A percentile compares a stretch with the other conserved stretches of the same genome.
phyloP scores from a whole-genome alignment of 2,329 filamentous ascomycete genomes.

The Aureobasidium sp. region DNA sequence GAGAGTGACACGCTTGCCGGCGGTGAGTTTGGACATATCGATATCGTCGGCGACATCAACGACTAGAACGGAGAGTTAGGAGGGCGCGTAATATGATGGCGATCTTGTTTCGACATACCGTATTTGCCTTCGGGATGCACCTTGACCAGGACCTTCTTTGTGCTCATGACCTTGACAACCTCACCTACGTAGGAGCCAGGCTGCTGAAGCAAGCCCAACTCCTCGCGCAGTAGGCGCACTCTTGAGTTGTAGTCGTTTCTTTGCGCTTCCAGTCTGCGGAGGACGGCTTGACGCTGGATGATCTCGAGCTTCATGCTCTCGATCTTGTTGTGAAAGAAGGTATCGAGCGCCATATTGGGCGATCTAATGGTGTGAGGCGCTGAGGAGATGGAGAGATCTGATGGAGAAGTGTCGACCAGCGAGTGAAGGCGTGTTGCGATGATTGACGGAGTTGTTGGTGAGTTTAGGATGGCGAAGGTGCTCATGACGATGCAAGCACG shows the following conservation, averaged over 20 bases:
- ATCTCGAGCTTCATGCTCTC: conserved; percentile 99
- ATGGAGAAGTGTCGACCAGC: not conserved
- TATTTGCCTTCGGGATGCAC: conserved; percentile 99
- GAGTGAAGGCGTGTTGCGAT: conserved; percentile 9
- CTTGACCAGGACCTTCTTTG: conserved; percentile 98
- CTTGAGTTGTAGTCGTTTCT: conserved; percentile 99
- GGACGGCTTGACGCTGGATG: conserved; percentile 92
- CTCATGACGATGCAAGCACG: conserved; percentile 4
- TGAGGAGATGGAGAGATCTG: not conserved
- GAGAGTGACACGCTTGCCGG: conserved; percentile 94
- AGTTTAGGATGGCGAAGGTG: not conserved
- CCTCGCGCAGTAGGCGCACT: conserved; percentile 87
- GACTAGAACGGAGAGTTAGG: conserved; percentile 47
- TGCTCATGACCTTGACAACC: conserved; percentile 99
- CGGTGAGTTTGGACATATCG: conserved; percentile 89
- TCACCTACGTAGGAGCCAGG: conserved; percentile 97
- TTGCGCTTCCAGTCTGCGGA: conserved; percentile 92
- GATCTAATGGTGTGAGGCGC: not conserved
- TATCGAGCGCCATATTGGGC: conserved; percentile 89
- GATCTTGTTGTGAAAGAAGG: conserved; percentile 99
- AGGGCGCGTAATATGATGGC: not conserved
- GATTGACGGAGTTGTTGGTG: conserved; percentile 1
- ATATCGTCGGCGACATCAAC: conserved; percentile 93
- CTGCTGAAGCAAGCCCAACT: conserved; percentile 91
- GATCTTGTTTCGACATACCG: conserved; percentile 52